A percentile compares a stretch with the other conserved stretches of the same genome.
Conservation (phyloP, 768 basidiomycete species). For the Leccinum variicolor region DNA sequence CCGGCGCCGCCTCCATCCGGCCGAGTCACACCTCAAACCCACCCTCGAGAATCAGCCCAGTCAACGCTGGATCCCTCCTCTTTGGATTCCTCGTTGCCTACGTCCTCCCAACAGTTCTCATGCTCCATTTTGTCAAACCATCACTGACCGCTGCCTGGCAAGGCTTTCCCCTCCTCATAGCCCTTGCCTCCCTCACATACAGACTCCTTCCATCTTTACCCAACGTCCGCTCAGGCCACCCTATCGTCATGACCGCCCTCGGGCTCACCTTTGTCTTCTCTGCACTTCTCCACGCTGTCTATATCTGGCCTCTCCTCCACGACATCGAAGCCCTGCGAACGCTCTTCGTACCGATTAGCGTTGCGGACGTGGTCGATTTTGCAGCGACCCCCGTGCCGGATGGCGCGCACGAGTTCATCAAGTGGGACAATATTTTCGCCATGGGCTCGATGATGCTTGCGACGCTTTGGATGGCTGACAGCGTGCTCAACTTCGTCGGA, state of each 20-base stretch:
- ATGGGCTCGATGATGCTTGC: slow-evolving; percentile 39
- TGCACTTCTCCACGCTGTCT: slow-evolving; percentile 27
- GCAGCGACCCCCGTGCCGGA: slow-evolving; percentile 3
- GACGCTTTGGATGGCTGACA: slow-evolving; percentile 47
- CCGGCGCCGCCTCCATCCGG: slow-evolving; percentile 27
- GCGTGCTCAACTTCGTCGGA: slow-evolving; percentile 26
- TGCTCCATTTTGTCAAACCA: slow-evolving; percentile 42
- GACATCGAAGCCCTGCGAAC: slow-evolving; percentile 2
- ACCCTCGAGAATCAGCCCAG: slow-evolving; percentile 37
- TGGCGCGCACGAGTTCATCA: slow-evolving; percentile 38
- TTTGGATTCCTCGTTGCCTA: slow-evolving; percentile 46
- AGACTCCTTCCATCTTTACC: slow-evolving; percentile 32
- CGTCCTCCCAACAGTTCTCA: slow-evolving; percentile 43
- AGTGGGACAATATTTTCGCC: slow-evolving; percentile 49
- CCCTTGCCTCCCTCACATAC: slow-evolving; percentile 39
- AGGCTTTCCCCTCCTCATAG: slow-evolving; percentile 45
- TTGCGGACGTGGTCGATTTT: neutral
- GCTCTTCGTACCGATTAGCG: slow-evolving; percentile 12
- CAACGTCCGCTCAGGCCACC: slow-evolving; percentile 16
- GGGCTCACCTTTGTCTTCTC: slow-evolving; percentile 15
- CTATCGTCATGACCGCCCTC: slow-evolving; percentile 19
- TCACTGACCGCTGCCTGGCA: slow-evolving; percentile 54
- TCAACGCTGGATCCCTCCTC: slow-evolving; percentile 49
- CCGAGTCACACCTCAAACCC: neutral
- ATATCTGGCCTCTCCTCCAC: slow-evolving; percentile 13